phyloP scores from a whole-genome alignment of 176 grass and related monocot genomes.

The Phragmites australis region DNA sequence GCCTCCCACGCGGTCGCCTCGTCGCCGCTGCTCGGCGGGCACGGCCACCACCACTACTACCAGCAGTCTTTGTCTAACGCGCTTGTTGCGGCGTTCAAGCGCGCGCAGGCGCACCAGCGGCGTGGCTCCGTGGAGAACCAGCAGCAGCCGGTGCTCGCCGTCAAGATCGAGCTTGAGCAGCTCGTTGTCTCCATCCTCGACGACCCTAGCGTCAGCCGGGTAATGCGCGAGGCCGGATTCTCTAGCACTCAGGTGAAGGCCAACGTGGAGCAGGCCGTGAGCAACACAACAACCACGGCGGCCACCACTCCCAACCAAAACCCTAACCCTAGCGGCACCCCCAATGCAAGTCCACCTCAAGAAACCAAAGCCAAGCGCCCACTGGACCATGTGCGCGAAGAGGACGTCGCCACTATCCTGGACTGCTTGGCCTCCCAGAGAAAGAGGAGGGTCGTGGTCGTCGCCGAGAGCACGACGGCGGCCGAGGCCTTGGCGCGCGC shows the following conservation, averaged over 20 bases:
- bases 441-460: constrained; percentile 63
- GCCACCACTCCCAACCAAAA: constrained; percentile 25
- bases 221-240: constrained; percentile 97
- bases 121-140: constrained; percentile 79
- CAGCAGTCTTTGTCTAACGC: constrained; percentile 80
- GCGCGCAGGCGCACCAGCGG: constrained; percentile 90
- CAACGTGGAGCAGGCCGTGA: constrained; percentile 84
- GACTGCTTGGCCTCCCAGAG: constrained; percentile 51
- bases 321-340: constrained; percentile 54
- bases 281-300: constrained; percentile 39
- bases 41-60: constrained; percentile 53
- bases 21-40: constrained; percentile 47
- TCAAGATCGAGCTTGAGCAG: constrained; percentile 93
- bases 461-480: constrained; percentile 60
- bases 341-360: constrained; percentile 33
- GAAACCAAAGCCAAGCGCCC: constrained; percentile 47
- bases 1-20: constrained; percentile 54
- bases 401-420: constrained; percentile 60
- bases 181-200: constrained; percentile 96
- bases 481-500: constrained; percentile 54
- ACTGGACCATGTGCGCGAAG: constrained; percentile 42
- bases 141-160: constrained; percentile 86
- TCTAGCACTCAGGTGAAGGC: constrained; percentile 92
- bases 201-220: constrained; percentile 90
- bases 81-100: constrained; percentile 91